Evolutionary conservation across 306 rosid species (phyloP).

Genomic region (Vigna nakashimae): DNA sequence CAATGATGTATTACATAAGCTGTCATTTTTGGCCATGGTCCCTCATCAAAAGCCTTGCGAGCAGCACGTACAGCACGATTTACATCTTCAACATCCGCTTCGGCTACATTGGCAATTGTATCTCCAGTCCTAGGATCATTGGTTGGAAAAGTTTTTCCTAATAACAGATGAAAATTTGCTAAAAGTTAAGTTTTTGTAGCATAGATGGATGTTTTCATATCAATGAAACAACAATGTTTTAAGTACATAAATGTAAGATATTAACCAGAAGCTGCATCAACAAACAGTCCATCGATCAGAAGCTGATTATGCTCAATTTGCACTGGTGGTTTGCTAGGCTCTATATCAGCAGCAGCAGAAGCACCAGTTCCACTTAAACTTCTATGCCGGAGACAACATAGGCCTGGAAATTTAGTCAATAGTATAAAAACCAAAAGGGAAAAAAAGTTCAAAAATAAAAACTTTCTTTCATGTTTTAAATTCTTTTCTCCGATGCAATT

Average conservation of each 20-base stretch:
- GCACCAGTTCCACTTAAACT: constrained; percentile 53
- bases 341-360: constrained; percentile 54
- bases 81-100: constrained; percentile 70
- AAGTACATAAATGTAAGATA: constrained; percentile 20
- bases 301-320: constrained; percentile 61
- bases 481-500: background rate
- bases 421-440: background rate
- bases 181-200: background rate
- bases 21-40: constrained; percentile 92
- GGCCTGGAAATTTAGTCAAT: constrained; percentile 45
- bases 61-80: constrained; percentile 75
- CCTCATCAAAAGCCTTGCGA: constrained; percentile 82
- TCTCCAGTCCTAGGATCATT: constrained; percentile 79
- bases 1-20: constrained; percentile 61
- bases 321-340: constrained; percentile 60
- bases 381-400: constrained; percentile 40
- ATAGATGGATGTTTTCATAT: background rate
- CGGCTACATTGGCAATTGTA: constrained; percentile 67
- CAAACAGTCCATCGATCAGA: constrained; percentile 72
- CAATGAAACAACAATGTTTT: background rate
- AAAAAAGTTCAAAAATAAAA: background rate
- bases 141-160: constrained; percentile 79
- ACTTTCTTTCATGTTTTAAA: background rate
- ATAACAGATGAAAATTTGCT: constrained; percentile 37
- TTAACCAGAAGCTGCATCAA: constrained; percentile 77